These are phyloP conservation scores for Penicillium sp. DNA, from an alignment of 2,329 filamentous ascomycete species.

Conservation along the genomic window DNA sequence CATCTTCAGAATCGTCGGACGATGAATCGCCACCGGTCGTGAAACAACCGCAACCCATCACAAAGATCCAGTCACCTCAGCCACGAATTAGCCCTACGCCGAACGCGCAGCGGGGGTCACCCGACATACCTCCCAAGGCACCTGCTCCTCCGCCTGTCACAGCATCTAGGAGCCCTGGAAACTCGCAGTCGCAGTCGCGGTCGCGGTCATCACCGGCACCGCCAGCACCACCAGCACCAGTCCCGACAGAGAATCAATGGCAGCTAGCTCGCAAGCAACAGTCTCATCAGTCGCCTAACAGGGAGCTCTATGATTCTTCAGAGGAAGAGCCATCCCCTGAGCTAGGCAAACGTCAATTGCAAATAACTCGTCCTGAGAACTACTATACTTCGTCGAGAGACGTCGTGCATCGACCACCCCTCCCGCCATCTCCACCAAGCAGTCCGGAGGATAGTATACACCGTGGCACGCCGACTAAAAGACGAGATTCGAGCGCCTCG, in stretches of 20 bases:
- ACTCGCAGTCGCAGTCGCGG: conserved; percentile 30
- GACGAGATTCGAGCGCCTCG: conserved; percentile 28
- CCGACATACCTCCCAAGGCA: conserved; percentile 13
- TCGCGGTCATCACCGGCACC: conserved; percentile 26
- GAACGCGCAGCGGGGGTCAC: conserved; percentile 16
- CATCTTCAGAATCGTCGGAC: conserved; percentile 21
- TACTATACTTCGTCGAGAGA: conserved; percentile 34
- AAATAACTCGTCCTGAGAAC: conserved; percentile 37
- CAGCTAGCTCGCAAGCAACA: conserved; percentile 31
- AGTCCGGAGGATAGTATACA: conserved; percentile 36
- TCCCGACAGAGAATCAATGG: conserved; percentile 31
- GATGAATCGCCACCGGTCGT: conserved; percentile 15
- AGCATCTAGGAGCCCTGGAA: conserved; percentile 15
- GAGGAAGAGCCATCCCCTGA: conserved; percentile 26
- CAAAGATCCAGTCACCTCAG: conserved; percentile 28
- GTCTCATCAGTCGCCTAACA: conserved; percentile 25
- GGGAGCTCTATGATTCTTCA: conserved; percentile 20
- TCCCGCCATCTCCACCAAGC: conserved; percentile 39
- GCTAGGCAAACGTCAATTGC: conserved; percentile 30
- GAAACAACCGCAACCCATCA: conserved; percentile 14
- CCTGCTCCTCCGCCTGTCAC: conserved; percentile 3
- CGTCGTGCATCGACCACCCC: conserved; percentile 26
- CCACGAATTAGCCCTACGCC: conserved; percentile 20
- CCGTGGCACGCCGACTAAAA: conserved; percentile 21
- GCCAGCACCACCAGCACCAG: conserved; percentile 28